Evolutionary conservation across 2,329 filamentous ascomycete genomes (phyloP).

Genomic region (Alternaria brassicae): DNA sequence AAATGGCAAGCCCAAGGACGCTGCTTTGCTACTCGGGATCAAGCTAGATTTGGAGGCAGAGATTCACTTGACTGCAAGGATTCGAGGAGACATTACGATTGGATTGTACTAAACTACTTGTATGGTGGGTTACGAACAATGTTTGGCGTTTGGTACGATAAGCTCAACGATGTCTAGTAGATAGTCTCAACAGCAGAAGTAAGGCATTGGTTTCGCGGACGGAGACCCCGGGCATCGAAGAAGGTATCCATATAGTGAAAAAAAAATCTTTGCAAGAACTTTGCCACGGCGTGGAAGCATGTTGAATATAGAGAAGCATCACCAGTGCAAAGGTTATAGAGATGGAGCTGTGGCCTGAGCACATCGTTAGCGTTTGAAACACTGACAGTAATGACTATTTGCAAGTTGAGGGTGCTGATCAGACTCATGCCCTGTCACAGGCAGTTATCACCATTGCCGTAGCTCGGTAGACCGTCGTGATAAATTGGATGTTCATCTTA

Average conservation of each 20-base stretch:
- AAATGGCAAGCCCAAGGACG: constrained; percentile 64
- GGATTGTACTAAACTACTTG: constrained; percentile 59
- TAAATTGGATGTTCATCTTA: constrained; percentile 56
- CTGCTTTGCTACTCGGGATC: constrained; percentile 67
- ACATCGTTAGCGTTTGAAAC: constrained; percentile 15
- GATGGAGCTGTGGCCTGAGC: background rate
- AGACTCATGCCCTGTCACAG: constrained; percentile 72
- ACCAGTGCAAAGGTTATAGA: background rate
- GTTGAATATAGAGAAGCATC: background rate
- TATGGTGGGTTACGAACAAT: background rate
- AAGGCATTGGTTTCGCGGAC: background rate
- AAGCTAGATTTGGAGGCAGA: constrained; percentile 70
- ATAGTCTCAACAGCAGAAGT: background rate
- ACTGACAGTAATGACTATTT: background rate
- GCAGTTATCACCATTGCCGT: constrained; percentile 79
- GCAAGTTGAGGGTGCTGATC: constrained; percentile 22
- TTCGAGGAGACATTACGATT: constrained; percentile 67
- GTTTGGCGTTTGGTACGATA: background rate
- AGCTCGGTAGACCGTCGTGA: constrained; percentile 91
- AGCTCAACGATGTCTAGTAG: background rate
- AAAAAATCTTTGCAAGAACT: background rate
- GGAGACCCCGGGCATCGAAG: background rate
- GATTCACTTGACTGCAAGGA: constrained; percentile 66
- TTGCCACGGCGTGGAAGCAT: background rate
- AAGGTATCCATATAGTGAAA: background rate